phyloP scores from a whole-genome alignment of 169 alveolate genomes.

The Cryptosporidium baileyi region DNA sequence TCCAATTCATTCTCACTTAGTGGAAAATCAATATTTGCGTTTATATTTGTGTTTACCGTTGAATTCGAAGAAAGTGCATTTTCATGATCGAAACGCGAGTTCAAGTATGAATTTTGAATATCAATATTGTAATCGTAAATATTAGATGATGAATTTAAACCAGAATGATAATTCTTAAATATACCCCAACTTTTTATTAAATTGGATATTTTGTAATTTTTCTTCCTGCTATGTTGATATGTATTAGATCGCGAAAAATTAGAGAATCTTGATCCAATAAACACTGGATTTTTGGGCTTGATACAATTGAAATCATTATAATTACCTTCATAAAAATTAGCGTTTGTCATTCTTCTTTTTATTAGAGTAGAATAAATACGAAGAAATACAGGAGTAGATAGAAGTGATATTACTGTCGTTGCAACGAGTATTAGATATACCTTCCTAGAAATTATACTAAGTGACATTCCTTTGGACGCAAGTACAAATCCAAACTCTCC shows the following conservation, averaged over 20 bases:
- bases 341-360: background rate
- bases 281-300: background rate
- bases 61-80: background rate
- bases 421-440: conserved; percentile 55
- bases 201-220: background rate
- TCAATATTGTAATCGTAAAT: conserved; percentile 10
- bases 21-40: background rate
- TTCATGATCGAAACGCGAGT: conserved; percentile 22
- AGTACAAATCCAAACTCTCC: conserved; percentile 68
- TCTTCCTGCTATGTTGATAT: background rate
- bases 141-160: background rate
- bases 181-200: background rate
- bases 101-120: conserved; percentile 1
- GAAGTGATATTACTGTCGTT: conserved; percentile 41
- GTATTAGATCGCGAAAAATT: background rate
- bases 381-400: conserved; percentile 48
- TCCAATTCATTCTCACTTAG: conserved; percentile 18
- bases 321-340: background rate
- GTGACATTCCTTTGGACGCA: conserved; percentile 58
- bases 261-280: background rate
- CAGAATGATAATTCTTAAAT: background rate
- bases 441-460: conserved; percentile 52
- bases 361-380: background rate
- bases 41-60: background rate
- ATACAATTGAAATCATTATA: background rate